These are phyloP conservation scores for Rhodomyrtus psidioides DNA, from an alignment of 441 rosid species.

Conservation along the genomic window DNA sequence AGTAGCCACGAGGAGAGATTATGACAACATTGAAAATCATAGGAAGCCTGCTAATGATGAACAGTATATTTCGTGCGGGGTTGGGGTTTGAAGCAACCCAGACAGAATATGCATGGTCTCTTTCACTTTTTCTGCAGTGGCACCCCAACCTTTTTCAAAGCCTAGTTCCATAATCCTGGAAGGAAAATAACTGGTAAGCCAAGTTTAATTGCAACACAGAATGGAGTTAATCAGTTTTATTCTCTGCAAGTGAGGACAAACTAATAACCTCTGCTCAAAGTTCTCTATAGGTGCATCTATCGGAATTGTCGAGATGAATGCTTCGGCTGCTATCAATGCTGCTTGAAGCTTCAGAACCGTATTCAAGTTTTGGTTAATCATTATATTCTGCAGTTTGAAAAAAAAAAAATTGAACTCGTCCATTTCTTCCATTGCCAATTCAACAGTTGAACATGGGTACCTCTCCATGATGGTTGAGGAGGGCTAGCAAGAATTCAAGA, in stretches of 20 bases:
- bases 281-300: constrained; percentile 40
- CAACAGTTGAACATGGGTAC: constrained; percentile 15
- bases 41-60: constrained; percentile 66
- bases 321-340: too few relatives aligned
- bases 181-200: not conserved
- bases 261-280: constrained; percentile 46
- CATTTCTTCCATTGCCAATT: not conserved
- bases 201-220: not conserved
- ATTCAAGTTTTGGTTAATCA: constrained; percentile 48
- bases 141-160: constrained; percentile 83
- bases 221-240: not conserved
- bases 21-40: constrained; percentile 68
- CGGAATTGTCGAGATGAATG: constrained; percentile 12
- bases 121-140: constrained; percentile 50
- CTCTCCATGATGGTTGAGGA: constrained; percentile 74
- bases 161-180: constrained; percentile 60
- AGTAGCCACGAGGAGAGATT: constrained; percentile 81
- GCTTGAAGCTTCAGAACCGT: too few relatives aligned
- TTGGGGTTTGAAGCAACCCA: constrained; percentile 63
- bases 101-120: constrained; percentile 66
- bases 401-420: not conserved
- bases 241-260: not conserved
- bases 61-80: constrained; percentile 36
- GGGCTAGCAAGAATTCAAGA: constrained; percentile 47
- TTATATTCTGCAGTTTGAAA: constrained; percentile 38